Percentiles rank a stretch among this genome's conserved stretches.
These are phyloP conservation scores for Clavulina sp. DNA, from an alignment of 768 basidiomycete species.

Conservation along the genomic window DNA sequence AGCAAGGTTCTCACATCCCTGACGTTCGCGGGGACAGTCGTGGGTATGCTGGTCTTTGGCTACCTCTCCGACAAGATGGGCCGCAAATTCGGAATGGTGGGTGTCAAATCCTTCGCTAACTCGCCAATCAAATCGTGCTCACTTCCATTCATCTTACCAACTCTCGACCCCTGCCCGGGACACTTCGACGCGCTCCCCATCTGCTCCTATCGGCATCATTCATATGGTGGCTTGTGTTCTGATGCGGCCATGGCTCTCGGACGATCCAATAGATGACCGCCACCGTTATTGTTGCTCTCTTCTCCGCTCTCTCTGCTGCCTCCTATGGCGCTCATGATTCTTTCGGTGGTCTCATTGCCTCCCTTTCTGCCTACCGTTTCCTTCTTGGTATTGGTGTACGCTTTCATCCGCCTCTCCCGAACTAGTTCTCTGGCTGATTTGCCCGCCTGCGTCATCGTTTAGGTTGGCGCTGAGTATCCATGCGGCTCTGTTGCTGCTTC, in stretches of 20 bases:
- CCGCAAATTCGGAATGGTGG: constrained; percentile 71
- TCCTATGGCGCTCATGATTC: constrained; percentile 62
- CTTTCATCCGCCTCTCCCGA: background rate
- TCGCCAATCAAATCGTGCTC: background rate
- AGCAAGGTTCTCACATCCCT: constrained; percentile 46
- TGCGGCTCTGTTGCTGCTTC: constrained; percentile 79
- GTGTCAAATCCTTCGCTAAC: constrained; percentile 11
- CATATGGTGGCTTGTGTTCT: constrained; percentile 12
- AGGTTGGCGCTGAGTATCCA: constrained; percentile 38
- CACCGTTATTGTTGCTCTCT: constrained; percentile 66
- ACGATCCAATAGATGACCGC: constrained; percentile 45
- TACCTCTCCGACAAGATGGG: constrained; percentile 77
- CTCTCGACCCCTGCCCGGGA: too few relatives aligned
- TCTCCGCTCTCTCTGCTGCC: constrained; percentile 68
- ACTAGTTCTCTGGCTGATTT: background rate
- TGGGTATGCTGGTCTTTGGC: constrained; percentile 55
- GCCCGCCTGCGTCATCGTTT: background rate
- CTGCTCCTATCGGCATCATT: too few relatives aligned
- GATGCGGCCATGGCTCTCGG: constrained; percentile 3
- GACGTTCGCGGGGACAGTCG: constrained; percentile 70
- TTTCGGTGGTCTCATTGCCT: constrained; percentile 50
- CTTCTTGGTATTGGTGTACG: constrained; percentile 57
- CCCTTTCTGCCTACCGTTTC: constrained; percentile 75
- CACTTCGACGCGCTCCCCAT: too few relatives aligned
- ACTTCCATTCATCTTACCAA: background rate